A percentile compares a stretch with the other conserved stretches of the same genome.
Conservation (phyloP, 805 yeast species). For the Candida argentea region DNA sequence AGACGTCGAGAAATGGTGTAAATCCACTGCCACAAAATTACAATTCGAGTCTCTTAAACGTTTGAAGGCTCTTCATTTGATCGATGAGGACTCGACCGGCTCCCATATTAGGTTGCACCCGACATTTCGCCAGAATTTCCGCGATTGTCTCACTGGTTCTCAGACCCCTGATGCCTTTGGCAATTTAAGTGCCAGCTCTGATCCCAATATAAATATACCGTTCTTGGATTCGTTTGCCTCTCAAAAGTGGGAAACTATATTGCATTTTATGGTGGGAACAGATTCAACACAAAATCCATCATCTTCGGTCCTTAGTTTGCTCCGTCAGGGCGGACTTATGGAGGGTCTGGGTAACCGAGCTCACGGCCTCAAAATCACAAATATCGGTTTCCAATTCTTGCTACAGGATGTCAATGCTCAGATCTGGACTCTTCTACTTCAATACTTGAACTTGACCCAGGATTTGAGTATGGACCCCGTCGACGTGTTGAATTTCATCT, state of each 20-base stretch:
- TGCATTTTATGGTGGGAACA: constrained; percentile 97
- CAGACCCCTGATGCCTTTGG: constrained; percentile 63
- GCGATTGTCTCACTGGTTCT: constrained; percentile 80
- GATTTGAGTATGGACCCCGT: constrained; percentile 88
- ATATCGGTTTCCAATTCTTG: constrained; percentile 87
- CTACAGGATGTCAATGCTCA: constrained; percentile 90
- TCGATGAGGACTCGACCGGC: constrained; percentile 47
- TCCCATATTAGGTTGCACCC: constrained; percentile 50
- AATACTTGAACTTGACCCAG: constrained; percentile 79
- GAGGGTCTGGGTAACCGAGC: constrained; percentile 39
- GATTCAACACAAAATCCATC: constrained; percentile 62
- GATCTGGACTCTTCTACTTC: constrained; percentile 84
- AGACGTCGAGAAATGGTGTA: constrained; percentile 70
- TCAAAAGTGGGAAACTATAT: constrained; percentile 85
- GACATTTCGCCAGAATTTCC: constrained; percentile 63
- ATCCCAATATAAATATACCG: constrained; percentile 48
- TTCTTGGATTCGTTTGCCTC: constrained; percentile 75
- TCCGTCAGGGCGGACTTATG: constrained; percentile 81
- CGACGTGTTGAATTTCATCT: constrained; percentile 87
- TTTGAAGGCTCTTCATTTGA: constrained; percentile 63
- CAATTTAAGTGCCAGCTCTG: constrained; percentile 46
- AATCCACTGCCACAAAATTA: constrained; percentile 42
- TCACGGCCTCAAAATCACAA: constrained; percentile 59
- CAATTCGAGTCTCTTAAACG: constrained; percentile 75
- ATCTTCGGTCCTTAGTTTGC: constrained; percentile 66